Evolutionary conservation across 768 basidiomycete genomes (phyloP), one percentile per base, ranked within the genome.

Genomic region (Boletus eberwhitei): DNA sequence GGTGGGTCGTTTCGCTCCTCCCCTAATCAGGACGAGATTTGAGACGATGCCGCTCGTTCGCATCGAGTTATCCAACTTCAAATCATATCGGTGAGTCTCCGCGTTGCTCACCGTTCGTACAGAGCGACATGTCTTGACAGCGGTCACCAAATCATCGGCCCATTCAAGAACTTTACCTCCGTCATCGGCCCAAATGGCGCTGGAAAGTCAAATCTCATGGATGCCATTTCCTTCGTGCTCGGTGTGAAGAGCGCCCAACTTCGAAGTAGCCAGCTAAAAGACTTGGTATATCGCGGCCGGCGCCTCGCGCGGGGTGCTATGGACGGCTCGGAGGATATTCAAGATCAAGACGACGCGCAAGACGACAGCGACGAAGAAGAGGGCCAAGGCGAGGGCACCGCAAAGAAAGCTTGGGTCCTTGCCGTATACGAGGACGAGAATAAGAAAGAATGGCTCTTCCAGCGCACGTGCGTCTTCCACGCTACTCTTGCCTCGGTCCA

Each of bases 181-280:
- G 81, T 98, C 51, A 98, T 99, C 63, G 97, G 97, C 21, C 96
- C 97, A 35, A 98, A 99, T 87, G 96, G 97, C 53, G 93, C 96
- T 1, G 97, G 97, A 55, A 98, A 99, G 69, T 96, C 93, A 11
- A 99, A 99, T 70, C 84, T 98, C 52, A 98, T 98, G 97, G 97
- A 99, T 69, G 97, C 97, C 48, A 98, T 99, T 60, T 98, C 97
- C 4, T 98, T 99, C 69, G 97, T 98, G 9, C 85, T 99, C 7
- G 97, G 97, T 31, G 89, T 98, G 29, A 93, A 95, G 76, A 94
- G 91, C 57, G 89, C 87, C 2, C 93, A 97, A 59, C 79, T 99
- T 34, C 82, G 96, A 43, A 93, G 90, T 66, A 92, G 91, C 42
- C 94, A 98, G 63, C 77, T 98, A 24, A 95, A 92, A 65, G 97